A percentile compares a stretch with the other conserved stretches of the same genome.
Conservation (phyloP, 192 early-diverging fungal species). For the Spinellus fusiger region DNA sequence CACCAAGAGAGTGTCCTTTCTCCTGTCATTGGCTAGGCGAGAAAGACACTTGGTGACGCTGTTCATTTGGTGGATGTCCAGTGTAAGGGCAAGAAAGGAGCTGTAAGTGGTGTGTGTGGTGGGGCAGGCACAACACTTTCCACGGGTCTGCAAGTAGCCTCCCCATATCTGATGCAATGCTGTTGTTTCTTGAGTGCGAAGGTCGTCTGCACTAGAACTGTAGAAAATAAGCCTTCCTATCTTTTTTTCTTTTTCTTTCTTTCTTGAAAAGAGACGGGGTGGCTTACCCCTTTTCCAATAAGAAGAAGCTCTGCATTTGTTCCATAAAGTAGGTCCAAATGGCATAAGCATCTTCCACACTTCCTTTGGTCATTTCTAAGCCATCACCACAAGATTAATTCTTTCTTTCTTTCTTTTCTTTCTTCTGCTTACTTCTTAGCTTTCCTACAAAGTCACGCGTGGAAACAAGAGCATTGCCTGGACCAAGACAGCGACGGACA, state of each 20-base stretch:
- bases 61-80: slow-evolving; percentile 69
- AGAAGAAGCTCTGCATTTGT: slow-evolving; percentile 57
- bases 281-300: slow-evolving; percentile 43
- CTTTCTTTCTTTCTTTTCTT: background rate
- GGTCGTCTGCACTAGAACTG: slow-evolving; percentile 50
- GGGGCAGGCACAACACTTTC: slow-evolving; percentile 70
- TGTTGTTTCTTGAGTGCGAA: slow-evolving; percentile 70
- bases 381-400: background rate
- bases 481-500: slow-evolving; percentile 27
- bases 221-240: background rate
- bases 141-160: slow-evolving; percentile 73
- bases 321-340: slow-evolving; percentile 67
- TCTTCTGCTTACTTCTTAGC: slow-evolving; percentile 46
- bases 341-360: slow-evolving; percentile 84
- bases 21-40: slow-evolving; percentile 62
- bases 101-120: slow-evolving; percentile 68
- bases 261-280: too few species aligned
- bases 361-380: slow-evolving; percentile 59
- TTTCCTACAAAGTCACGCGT: slow-evolving; percentile 53
- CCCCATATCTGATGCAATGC: slow-evolving; percentile 79
- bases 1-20: slow-evolving; percentile 18
- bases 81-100: slow-evolving; percentile 62
- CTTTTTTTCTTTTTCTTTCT: too few species aligned
- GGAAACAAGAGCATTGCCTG: slow-evolving; percentile 46
- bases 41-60: slow-evolving; percentile 63